Evolutionary conservation across 345 rosid genomes (phyloP), one percentile per base, ranked within the genome.

Genomic region (Crucihimalaya himalaica): DNA sequence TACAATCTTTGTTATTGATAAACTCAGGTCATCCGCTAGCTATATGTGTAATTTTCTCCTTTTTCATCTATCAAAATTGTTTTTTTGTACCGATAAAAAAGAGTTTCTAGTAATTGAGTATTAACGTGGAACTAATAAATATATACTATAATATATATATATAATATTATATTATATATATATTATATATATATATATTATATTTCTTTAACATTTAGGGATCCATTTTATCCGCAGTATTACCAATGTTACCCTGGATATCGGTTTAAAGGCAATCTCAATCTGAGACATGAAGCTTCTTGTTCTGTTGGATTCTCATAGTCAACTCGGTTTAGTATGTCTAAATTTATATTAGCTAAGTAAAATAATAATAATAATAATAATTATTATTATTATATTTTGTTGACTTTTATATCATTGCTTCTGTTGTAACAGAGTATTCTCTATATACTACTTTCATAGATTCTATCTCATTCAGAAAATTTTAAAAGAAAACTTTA

Each of bases 371-470:
- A 23, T 23, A 2, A 23, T 23, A 5, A 0, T 31, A 31, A 14
- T 57, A 14, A n/a, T n/a, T n/a, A n/a, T n/a, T n/a, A n/a, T n/a
- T n/a, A n/a, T n/a, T n/a, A n/a, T n/a, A n/a, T n/a, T n/a, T 18
- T 27, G 39, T 34, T 2, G 20, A 50, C 75, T 32, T 19, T 71
- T 50, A 68, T 37, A 61, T 27, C 68, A 59, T 27, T 37, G 52
- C n/a, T 50, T 52, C 50, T 58, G 47, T 47, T 70, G 59, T 23
- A 35, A 35, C 60, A 50, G 15, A 25, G 14, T 18, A 11, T 29
- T 3, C 1, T 10, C 4, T 35, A 20, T 19, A 3, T 29, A 16
- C 7, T 37, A 18, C 62, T 62, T 52, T 55, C 40, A 35, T 13
- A 54, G 48, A 55, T 55, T 64, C 58, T 64, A 50, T 64, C 56